phyloP scores from a whole-genome alignment of 2,329 filamentous ascomycete species.

The Cladosporium sp. region DNA sequence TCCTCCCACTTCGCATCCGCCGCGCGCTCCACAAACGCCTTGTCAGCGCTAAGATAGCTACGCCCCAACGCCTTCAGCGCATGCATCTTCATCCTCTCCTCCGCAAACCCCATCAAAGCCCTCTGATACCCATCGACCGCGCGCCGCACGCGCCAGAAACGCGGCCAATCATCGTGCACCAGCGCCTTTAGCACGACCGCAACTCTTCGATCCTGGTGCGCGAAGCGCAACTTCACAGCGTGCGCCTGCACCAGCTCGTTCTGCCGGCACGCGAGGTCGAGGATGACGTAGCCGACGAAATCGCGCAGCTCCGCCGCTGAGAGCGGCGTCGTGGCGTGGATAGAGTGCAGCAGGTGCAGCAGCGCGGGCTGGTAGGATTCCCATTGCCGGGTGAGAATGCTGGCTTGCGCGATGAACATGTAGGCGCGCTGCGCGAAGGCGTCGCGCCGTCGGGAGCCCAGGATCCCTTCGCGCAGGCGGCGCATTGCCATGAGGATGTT shows the following conservation, averaged over 20 bases:
- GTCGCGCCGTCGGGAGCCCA: slow-evolving; percentile 71
- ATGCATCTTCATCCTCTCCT: slow-evolving; percentile 67
- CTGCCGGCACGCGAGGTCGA: slow-evolving; percentile 85
- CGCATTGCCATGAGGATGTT: slow-evolving; percentile 78
- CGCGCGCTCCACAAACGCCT: slow-evolving; percentile 63
- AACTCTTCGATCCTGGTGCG: slow-evolving; percentile 62
- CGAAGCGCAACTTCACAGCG: slow-evolving; percentile 57
- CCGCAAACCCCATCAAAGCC: slow-evolving; percentile 76
- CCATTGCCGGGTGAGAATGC: slow-evolving; percentile 74
- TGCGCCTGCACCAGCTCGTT: slow-evolving; percentile 71
- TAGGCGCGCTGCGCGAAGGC: slow-evolving; percentile 85
- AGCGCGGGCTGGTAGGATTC: slow-evolving; percentile 90
- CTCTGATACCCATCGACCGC: slow-evolving; percentile 77
- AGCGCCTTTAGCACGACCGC: slow-evolving; percentile 66
- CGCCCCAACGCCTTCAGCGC: slow-evolving; percentile 82
- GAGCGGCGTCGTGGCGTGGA: slow-evolving; percentile 65
- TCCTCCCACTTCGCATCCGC: slow-evolving; percentile 69
- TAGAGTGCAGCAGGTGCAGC: slow-evolving; percentile 66
- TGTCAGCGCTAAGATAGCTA: slow-evolving; percentile 71
- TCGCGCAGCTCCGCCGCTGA: slow-evolving; percentile 71
- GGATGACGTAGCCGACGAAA: slow-evolving; percentile 72
- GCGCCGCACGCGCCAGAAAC: slow-evolving; percentile 67
- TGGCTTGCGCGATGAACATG: slow-evolving; percentile 82
- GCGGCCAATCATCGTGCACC: slow-evolving; percentile 75
- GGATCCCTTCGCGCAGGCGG: slow-evolving; percentile 86